Base-by-base conservation (phyloP, 495 filamentous ascomycete genomes). In the Daldinia decipiens region DNA sequence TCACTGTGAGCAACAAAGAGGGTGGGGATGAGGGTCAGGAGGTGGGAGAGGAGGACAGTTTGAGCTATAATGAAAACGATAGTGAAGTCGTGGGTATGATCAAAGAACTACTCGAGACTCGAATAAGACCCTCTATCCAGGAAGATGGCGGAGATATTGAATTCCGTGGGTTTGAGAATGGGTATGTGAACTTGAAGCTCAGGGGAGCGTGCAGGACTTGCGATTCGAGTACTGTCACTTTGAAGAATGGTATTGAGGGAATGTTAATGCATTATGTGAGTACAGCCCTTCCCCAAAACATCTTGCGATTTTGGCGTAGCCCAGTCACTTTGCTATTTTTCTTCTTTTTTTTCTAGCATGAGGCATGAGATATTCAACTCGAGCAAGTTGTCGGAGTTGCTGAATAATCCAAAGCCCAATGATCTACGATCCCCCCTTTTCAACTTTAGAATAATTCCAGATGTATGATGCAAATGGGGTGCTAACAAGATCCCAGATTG, bases 71-170 rank as follows among this genome's bases (percentile, higher is more conserved):
- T 70, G 93, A 95, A 73, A 89, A 93, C 53, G 95, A 99, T 74
- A 91, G 89, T 67, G 95, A 99, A 79, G 93, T 97, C 9, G 89
- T 98, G 29, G 89, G 92, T 61, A 98, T 98, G 95, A 97, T 99
- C 79, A 97, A 98, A 81, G 95, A 99, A 81, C 81, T 99, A n/a
- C 81, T 99, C 58, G 96, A 99, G 81, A 99, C 96, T 21, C 82
- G 95, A 56, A 97, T 99, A 73, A 84, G 95, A 43, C 95, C 95
- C 2, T 90, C 95, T 4, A 99, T 99, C 62, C 95, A 97, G 79
- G 95, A 99, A 76, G 95, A 99, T 68, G 95, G 95, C 19, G 95
- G 95, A 11, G 95, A 99, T 79, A 97, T 99, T 75, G 95, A 98
- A 80, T 92, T 93, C 73, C 83, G 91, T 3, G 94, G 95, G 3